These are phyloP conservation scores for Pichia norvegensis DNA, from an alignment of 1,139 yeast species.

Conservation along the genomic window DNA sequence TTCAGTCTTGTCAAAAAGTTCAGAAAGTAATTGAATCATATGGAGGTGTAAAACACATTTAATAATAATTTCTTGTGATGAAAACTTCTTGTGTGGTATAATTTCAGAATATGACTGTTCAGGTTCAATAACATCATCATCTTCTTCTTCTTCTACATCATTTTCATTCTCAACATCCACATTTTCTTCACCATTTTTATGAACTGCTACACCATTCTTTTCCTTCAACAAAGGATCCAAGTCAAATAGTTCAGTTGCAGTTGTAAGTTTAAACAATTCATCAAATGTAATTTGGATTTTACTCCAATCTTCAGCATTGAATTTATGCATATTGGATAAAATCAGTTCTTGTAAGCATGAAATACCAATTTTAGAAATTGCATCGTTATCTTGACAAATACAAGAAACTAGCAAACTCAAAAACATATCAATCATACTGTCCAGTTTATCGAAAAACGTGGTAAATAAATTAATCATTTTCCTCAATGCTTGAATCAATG, in stretches of 20 bases:
- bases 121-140: slow-evolving; percentile 17
- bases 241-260: slow-evolving; percentile 77
- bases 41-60: slow-evolving; percentile 86
- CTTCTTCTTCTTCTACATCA: slow-evolving; percentile 25
- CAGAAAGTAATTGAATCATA: slow-evolving; percentile 81
- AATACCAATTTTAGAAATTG: slow-evolving; percentile 90
- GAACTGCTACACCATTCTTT: background rate
- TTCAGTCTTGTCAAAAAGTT: slow-evolving; percentile 60
- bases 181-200: slow-evolving; percentile 16
- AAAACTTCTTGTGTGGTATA: slow-evolving; percentile 5
- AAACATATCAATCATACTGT: slow-evolving; percentile 67
- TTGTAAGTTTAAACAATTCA: slow-evolving; percentile 67
- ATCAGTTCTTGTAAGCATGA: slow-evolving; percentile 77
- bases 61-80: slow-evolving; percentile 56
- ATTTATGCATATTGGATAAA: slow-evolving; percentile 62
- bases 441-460: slow-evolving; percentile 68
- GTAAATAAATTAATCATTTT: slow-evolving; percentile 79
- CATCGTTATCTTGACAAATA: slow-evolving; percentile 93
- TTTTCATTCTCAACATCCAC: slow-evolving; percentile 22
- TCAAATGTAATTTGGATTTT: slow-evolving; percentile 56
- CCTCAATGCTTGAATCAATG: slow-evolving; percentile 89
- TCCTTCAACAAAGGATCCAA: slow-evolving; percentile 49
- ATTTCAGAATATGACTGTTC: slow-evolving; percentile 12
- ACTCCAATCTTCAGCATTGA: slow-evolving; percentile 66
- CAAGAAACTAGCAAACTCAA: slow-evolving; percentile 74